Base-by-base conservation (phyloP, 257 asterid species). In the Apocynum venetum region DNA sequence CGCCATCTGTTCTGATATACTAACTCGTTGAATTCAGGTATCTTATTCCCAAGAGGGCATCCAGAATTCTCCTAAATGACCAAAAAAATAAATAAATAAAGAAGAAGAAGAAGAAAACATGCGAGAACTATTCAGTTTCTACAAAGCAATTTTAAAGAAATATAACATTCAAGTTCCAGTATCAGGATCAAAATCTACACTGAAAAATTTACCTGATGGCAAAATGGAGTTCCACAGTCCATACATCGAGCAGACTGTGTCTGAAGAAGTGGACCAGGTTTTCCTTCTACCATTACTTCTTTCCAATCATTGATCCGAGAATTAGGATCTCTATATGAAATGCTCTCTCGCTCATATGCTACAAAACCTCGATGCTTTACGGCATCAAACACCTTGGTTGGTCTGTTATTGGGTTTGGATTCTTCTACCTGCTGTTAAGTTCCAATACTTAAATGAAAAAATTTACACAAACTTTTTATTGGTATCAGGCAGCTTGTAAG, bases 161-260 rank as follows among this genome's bases (percentile, higher is more conserved):
- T 52, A 7, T n/a, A 17, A 19, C 15, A 10, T 31, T 35, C 35
- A 67, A 51, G n/a, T 31, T 40, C 17, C 0, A 48, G 13, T n/a
- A 41, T 40, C 48, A 35, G 55, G 57, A 61, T 67, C 38, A 31
- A 71, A 68, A 3, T 35, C 8, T 4, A 1, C 43, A 63, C 25
- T 38, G 31, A 2, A 10, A 19, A 53, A 35, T 52, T 76, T 81
- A 95, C 99, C 97, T 93, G 99, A 79, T 96, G 98, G 80, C 99
- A 96, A 76, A 96, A 96, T 51, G 99, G 99, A 72, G 99, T 96
- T 40, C 99, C 99, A 41, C 99, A 96, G 87, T 96, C 99, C 99
- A 96, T 96, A 87, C 99, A 96, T 13, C 99, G 97, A 68, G 99
- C 99, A 81, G 99, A 90, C 79, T 96, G 99, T 60, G 99, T 96